Percentiles rank a stretch among this genome's conserved stretches.
Evolutionary conservation across 106 monocot genomes (phyloP).

Genomic region (Hemerocallis citrina): DNA sequence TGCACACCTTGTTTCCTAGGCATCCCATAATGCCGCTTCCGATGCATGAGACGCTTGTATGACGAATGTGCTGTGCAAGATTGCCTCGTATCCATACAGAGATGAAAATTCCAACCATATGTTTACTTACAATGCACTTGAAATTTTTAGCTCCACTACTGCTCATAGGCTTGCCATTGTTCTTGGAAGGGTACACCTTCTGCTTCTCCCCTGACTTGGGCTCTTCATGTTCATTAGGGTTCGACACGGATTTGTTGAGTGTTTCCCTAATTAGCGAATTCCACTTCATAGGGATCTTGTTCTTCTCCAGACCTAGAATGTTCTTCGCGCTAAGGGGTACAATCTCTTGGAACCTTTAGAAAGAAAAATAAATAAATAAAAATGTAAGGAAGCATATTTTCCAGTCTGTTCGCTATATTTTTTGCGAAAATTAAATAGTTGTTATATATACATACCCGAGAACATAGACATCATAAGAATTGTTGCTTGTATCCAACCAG

Average conservation of each 20-base stretch:
- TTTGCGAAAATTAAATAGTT: not conserved
- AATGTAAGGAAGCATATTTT: not conserved
- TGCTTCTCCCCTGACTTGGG: constrained; percentile 15
- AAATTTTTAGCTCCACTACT: constrained; percentile 8
- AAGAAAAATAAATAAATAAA: not conserved
- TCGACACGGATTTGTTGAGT: constrained; percentile 28
- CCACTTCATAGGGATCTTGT: constrained; percentile 38
- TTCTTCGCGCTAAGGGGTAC: constrained; percentile 59
- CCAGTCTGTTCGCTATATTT: not conserved
- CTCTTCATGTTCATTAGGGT: constrained; percentile 3
- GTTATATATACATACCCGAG: constrained; percentile 43
- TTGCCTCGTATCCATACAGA: constrained; percentile 52
- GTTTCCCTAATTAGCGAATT: constrained; percentile 49
- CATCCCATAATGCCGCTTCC: constrained; percentile 64
- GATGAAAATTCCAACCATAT: constrained; percentile 61
- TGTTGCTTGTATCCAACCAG: constrained; percentile 40
- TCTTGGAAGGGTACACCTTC: constrained; percentile 29
- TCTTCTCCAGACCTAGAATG: constrained; percentile 41
- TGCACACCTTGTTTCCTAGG: constrained; percentile 63
- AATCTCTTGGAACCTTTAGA: constrained; percentile 60
- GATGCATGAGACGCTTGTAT: constrained; percentile 50
- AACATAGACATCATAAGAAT: constrained; percentile 65
- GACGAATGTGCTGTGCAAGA: constrained; percentile 28
- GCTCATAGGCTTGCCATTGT: not conserved
- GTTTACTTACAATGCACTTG: constrained; percentile 57